phyloP scores from a whole-genome alignment of 305 asterid species.

The Rubia balearica region DNA sequence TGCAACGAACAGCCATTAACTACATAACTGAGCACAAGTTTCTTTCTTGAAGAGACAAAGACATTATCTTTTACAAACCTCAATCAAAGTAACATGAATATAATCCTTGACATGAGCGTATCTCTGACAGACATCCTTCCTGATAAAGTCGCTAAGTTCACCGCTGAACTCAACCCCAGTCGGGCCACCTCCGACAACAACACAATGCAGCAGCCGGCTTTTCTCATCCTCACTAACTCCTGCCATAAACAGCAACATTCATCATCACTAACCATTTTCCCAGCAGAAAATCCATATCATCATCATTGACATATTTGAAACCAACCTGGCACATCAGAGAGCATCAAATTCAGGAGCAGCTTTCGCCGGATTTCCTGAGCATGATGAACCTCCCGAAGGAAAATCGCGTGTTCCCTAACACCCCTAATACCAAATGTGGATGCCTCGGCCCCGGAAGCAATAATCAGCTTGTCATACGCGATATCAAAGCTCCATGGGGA shows the following conservation, averaged over 20 bases:
- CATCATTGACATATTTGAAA: not conserved
- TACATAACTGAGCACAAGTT: too few species aligned
- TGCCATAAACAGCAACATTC: slow-evolving; percentile 20
- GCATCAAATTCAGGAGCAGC: slow-evolving; percentile 75
- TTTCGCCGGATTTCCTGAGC: slow-evolving; percentile 92
- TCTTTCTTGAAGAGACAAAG: not conserved
- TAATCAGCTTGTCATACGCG: slow-evolving; percentile 74
- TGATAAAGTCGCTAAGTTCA: slow-evolving; percentile 88
- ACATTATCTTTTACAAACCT: slow-evolving; percentile 35
- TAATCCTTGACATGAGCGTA: slow-evolving; percentile 85
- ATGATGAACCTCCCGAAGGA: slow-evolving; percentile 90
- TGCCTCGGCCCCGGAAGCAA: slow-evolving; percentile 88
- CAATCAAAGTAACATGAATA: slow-evolving; percentile 81
- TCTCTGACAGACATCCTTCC: slow-evolving; percentile 78
- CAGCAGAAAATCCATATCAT: not conserved
- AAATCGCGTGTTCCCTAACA: slow-evolving; percentile 64
- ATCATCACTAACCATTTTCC: not conserved
- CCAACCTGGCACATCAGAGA: slow-evolving; percentile 84
- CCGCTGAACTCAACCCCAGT: slow-evolving; percentile 99
- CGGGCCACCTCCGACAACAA: slow-evolving; percentile 97
- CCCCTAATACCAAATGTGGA: slow-evolving; percentile 88
- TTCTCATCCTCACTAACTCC: slow-evolving; percentile 86
- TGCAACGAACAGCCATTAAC: slow-evolving; percentile 24
- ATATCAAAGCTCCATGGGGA: slow-evolving; percentile 65
- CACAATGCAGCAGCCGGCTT: slow-evolving; percentile 79